Conservation (phyloP, 805 yeast genomes). For the Ogataea parapolymorpha region DNA sequence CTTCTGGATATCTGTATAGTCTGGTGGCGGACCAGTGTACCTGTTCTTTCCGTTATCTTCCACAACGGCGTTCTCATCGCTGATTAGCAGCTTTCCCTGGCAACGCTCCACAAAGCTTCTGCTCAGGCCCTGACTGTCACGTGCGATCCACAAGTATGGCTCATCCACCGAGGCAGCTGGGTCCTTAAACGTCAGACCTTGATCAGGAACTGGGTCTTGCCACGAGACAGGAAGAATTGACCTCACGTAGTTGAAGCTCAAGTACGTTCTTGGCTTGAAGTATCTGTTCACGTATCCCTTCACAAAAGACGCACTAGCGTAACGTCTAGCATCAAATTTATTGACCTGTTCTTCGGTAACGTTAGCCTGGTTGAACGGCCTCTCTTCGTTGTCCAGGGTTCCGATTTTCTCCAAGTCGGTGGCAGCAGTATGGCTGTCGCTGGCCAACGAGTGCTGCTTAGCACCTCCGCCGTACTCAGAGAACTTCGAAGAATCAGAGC, state of each 20-base stretch:
- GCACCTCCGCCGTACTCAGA: conserved; percentile 23
- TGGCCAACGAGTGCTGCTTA: conserved; percentile 13
- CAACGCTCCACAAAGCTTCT: conserved; percentile 55
- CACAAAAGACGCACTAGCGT: conserved; percentile 10
- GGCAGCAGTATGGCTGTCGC: conserved; percentile 18
- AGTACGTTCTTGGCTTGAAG: conserved; percentile 41
- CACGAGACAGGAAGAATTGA: conserved; percentile 38
- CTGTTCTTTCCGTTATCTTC: conserved; percentile 54
- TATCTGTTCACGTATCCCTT: conserved; percentile 29
- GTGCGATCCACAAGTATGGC: conserved; percentile 70
- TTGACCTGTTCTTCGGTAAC: conserved; percentile 5
- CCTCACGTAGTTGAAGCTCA: conserved; percentile 41
- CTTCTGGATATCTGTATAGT: conserved; percentile 45
- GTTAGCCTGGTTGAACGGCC: conserved; percentile 20
- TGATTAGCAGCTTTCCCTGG: conserved; percentile 50
- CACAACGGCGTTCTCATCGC: conserved; percentile 54
- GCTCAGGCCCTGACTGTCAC: conserved; percentile 65
- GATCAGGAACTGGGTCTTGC: conserved; percentile 15
- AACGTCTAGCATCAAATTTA: conserved; percentile 6
- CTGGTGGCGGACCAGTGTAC: conserved; percentile 68
- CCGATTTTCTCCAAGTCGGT: conserved; percentile 18
- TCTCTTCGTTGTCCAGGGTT: conserved; percentile 23
- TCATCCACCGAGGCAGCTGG: conserved; percentile 55
- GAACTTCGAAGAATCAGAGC: conserved; percentile 26
- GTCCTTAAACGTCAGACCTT: conserved; percentile 39